Conservation (phyloP, 2,329 filamentous ascomycete species). For the Fusarium nurragi region DNA sequence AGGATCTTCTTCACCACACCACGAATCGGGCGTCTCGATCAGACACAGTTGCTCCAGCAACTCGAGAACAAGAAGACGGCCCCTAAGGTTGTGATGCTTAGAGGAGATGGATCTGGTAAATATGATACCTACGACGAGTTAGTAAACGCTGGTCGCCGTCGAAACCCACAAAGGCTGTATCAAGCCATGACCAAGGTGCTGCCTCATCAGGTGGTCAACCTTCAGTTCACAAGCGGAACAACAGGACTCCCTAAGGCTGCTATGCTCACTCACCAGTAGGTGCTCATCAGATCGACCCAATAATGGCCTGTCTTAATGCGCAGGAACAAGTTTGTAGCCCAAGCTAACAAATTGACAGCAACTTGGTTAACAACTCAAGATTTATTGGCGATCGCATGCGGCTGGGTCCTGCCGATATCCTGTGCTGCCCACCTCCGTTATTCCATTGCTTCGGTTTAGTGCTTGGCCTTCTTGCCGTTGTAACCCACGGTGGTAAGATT, state of each 20-base stretch:
- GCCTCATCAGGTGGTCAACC: constrained; percentile 74
- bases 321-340: background rate
- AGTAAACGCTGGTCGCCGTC: constrained; percentile 59
- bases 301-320: background rate
- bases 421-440: constrained; percentile 84
- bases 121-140: constrained; percentile 70
- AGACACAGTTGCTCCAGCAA: constrained; percentile 65
- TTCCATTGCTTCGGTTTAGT: constrained; percentile 90
- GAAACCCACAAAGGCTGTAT: constrained; percentile 61
- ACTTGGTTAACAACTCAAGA: constrained; percentile 71
- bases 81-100: constrained; percentile 68
- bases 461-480: constrained; percentile 74
- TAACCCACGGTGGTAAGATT: constrained; percentile 80
- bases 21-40: constrained; percentile 72
- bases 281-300: constrained; percentile 6
- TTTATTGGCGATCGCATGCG: constrained; percentile 80
- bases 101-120: constrained; percentile 58
- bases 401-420: constrained; percentile 70
- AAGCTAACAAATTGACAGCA: constrained; percentile 50
- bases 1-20: constrained; percentile 78
- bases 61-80: constrained; percentile 57
- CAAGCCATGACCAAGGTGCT: constrained; percentile 64
- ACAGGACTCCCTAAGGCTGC: constrained; percentile 78
- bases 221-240: constrained; percentile 81
- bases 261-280: constrained; percentile 76